These are phyloP conservation scores for Lepiota brunneoincarnata DNA, from an alignment of 768 basidiomycete species.

Conservation along the genomic window DNA sequence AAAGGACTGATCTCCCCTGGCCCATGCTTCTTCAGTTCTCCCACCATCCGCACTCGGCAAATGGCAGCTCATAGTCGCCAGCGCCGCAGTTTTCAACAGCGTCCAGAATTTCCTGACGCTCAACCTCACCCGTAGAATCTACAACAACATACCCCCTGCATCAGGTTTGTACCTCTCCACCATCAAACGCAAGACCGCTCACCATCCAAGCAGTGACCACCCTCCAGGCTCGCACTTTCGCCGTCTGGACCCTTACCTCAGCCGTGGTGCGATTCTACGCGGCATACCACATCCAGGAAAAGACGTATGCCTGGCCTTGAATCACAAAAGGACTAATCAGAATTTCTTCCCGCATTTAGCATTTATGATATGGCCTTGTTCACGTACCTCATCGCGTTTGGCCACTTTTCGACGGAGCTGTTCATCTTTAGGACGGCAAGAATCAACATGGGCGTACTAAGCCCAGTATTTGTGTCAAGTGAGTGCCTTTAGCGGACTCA, in stretches of 20 bases:
- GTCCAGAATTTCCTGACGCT: slow-evolving; percentile 79
- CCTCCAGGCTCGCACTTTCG: slow-evolving; percentile 88
- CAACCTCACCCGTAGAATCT: slow-evolving; percentile 75
- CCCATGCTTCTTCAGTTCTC: slow-evolving; percentile 40
- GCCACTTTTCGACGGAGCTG: slow-evolving; percentile 85
- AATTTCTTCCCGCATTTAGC: slow-evolving; percentile 39
- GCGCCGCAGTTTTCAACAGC: slow-evolving; percentile 81
- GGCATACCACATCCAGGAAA: slow-evolving; percentile 84
- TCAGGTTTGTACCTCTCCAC: slow-evolving; percentile 29
- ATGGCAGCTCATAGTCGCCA: slow-evolving; percentile 85
- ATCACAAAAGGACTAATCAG: neutral
- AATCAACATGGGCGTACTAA: slow-evolving; percentile 55
- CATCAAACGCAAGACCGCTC: neutral
- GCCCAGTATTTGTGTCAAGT: slow-evolving; percentile 87
- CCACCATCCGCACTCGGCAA: slow-evolving; percentile 69
- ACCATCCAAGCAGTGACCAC: slow-evolving; percentile 59
- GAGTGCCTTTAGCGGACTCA: slow-evolving; percentile 26
- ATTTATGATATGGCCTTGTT: slow-evolving; percentile 87
- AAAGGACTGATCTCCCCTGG: neutral
- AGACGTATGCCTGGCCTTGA: slow-evolving; percentile 52
- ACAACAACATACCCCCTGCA: slow-evolving; percentile 45
- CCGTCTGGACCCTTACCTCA: slow-evolving; percentile 85
- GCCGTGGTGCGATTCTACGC: slow-evolving; percentile 83
- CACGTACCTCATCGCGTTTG: slow-evolving; percentile 88
- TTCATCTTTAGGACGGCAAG: slow-evolving; percentile 78